phyloP scores from a whole-genome alignment of 2,329 filamentous ascomycete species.

The Aaosphaeria pasadenensis region DNA sequence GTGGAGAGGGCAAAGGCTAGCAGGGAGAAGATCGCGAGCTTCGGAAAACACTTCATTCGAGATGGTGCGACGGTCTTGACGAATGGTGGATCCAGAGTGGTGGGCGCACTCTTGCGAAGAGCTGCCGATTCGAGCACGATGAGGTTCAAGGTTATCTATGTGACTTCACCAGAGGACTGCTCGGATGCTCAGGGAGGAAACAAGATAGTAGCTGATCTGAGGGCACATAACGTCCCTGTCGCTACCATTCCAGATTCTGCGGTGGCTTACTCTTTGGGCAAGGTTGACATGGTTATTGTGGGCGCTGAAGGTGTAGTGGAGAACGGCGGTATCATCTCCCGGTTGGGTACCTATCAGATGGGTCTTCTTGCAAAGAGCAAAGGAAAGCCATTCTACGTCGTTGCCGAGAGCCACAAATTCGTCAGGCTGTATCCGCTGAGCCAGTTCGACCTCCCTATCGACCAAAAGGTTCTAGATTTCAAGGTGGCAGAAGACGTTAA shows the following conservation, averaged over 20 bases:
- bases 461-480: slow-evolving; percentile 76
- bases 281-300: slow-evolving; percentile 67
- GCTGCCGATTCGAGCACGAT: slow-evolving; percentile 67
- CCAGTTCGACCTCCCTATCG: slow-evolving; percentile 76
- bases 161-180: slow-evolving; percentile 33
- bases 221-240: slow-evolving; percentile 74
- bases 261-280: slow-evolving; percentile 74
- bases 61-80: slow-evolving; percentile 83
- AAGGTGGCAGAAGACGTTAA: slow-evolving; percentile 48
- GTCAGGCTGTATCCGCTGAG: slow-evolving; percentile 80
- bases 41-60: slow-evolving; percentile 73
- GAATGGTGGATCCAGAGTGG: slow-evolving; percentile 82
- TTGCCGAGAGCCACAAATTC: slow-evolving; percentile 96
- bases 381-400: slow-evolving; percentile 81
- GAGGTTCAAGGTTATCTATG: slow-evolving; percentile 80
- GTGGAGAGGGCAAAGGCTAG: slow-evolving; percentile 83
- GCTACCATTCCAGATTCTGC: slow-evolving; percentile 75
- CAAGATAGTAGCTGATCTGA: slow-evolving; percentile 67
- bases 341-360: slow-evolving; percentile 84
- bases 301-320: slow-evolving; percentile 83
- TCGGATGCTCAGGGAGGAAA: slow-evolving; percentile 58
- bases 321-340: slow-evolving; percentile 87
- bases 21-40: slow-evolving; percentile 75
- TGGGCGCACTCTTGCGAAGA: slow-evolving; percentile 70
- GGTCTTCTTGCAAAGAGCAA: slow-evolving; percentile 72